phyloP scores from a whole-genome alignment of 2,329 filamentous ascomycete genomes.

The Venturia carpophila region DNA sequence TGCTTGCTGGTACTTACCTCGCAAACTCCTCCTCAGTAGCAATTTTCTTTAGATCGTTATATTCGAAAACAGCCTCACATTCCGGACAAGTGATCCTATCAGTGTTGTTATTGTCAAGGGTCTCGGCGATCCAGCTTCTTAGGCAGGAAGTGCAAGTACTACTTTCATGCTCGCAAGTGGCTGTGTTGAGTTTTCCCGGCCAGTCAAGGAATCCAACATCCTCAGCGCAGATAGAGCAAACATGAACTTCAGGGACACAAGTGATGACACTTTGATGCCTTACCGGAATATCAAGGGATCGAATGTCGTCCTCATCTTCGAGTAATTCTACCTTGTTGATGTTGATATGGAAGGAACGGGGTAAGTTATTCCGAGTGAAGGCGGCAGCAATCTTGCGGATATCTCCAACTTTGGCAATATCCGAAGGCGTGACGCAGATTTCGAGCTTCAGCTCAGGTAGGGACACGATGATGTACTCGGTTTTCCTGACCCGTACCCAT shows the following conservation, averaged over 20 bases:
- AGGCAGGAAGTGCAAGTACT: no score
- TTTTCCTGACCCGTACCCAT: slow-evolving; percentile 6
- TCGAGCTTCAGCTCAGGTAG: neutral
- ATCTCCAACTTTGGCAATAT: neutral
- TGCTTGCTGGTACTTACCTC: no score
- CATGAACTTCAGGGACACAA: neutral
- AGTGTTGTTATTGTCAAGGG: no score
- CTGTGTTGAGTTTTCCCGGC: no score
- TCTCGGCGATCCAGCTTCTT: no score
- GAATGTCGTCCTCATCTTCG: neutral
- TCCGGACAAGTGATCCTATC: no score
- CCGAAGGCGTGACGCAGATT: slow-evolving; percentile 7
- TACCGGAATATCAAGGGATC: neutral
- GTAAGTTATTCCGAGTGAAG: neutral
- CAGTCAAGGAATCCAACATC: neutral
- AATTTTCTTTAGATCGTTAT: no score
- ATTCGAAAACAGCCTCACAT: no score
- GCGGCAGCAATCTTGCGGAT: neutral
- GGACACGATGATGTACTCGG: slow-evolving; percentile 1
- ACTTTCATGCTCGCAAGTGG: no score
- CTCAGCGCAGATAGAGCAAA: slow-evolving; percentile 2
- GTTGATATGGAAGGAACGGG: neutral
- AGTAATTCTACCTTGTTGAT: neutral
- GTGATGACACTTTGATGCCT: neutral
- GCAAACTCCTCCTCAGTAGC: no score